phyloP scores from a whole-genome alignment of 2,329 filamentous ascomycete genomes.

The Fusarium vanettenii region DNA sequence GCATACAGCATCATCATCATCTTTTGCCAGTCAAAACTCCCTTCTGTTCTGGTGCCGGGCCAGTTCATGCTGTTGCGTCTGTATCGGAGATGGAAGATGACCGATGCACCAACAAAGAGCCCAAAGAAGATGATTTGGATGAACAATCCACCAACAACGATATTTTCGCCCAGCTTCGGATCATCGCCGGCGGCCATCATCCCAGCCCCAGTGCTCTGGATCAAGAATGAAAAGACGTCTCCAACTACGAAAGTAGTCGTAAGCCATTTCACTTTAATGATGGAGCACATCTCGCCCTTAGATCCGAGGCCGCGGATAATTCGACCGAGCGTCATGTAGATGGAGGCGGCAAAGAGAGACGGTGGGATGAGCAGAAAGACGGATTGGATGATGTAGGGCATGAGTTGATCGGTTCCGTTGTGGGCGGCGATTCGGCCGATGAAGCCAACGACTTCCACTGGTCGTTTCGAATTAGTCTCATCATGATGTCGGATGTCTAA shows the following conservation, averaged over 20 bases:
- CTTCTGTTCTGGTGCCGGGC: not conserved
- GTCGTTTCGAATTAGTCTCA: slow-evolving; percentile 25
- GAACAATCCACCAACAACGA: slow-evolving; percentile 65
- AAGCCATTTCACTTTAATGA: slow-evolving; percentile 50
- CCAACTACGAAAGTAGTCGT: slow-evolving; percentile 64
- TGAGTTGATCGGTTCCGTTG: slow-evolving; percentile 36
- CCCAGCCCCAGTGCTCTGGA: slow-evolving; percentile 57
- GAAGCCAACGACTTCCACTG: slow-evolving; percentile 54
- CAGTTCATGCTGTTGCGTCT: slow-evolving; percentile 2
- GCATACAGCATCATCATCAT: slow-evolving; percentile 51
- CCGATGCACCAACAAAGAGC: slow-evolving; percentile 61
- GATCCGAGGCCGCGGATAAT: slow-evolving; percentile 48
- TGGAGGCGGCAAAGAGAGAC: slow-evolving; percentile 53
- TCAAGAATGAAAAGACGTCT: slow-evolving; percentile 60
- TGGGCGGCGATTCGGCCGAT: slow-evolving; percentile 38
- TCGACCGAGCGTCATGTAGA: slow-evolving; percentile 59
- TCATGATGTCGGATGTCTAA: not conserved
- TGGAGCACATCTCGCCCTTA: slow-evolving; percentile 36
- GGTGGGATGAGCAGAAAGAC: slow-evolving; percentile 49
- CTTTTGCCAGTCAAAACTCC: slow-evolving; percentile 47
- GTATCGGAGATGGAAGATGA: slow-evolving; percentile 57
- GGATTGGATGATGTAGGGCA: slow-evolving; percentile 47
- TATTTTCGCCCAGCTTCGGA: slow-evolving; percentile 52
- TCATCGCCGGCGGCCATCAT: slow-evolving; percentile 39
- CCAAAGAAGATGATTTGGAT: slow-evolving; percentile 67